Evolutionary conservation across 148 eudicot species (phyloP).

Genomic region (Simmondsia chinensis): DNA sequence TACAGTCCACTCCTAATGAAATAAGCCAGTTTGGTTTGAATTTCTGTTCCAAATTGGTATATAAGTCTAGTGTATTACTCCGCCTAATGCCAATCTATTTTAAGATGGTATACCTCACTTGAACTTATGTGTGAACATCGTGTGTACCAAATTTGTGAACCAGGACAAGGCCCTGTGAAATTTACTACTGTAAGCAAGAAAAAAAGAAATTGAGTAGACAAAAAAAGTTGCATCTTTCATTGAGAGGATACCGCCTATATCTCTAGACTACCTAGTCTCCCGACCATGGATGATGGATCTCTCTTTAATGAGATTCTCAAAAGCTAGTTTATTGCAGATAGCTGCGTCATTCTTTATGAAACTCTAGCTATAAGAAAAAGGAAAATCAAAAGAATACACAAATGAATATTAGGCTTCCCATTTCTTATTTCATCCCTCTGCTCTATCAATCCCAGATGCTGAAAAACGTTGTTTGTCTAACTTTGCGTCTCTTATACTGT

Average conservation of each 20-base stretch:
- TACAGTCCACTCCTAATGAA: no score
- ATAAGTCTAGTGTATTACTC: no score
- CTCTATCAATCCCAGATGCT: slow-evolving; percentile 9
- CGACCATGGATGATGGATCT: slow-evolving; percentile 1
- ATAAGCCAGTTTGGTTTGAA: no score
- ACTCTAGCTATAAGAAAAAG: slow-evolving; percentile 8
- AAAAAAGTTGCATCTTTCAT: slow-evolving; percentile 11
- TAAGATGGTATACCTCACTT: no score
- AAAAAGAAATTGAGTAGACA: not conserved
- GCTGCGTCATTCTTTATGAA: slow-evolving; percentile 13
- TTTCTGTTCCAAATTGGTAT: no score
- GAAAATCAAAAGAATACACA: slow-evolving; percentile 2
- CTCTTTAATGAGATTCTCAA: slow-evolving; percentile 7
- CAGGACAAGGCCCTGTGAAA: no score
- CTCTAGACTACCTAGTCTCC: slow-evolving; percentile 8
- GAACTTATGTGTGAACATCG: no score
- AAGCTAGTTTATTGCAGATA: slow-evolving; percentile 13
- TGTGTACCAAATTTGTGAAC: no score
- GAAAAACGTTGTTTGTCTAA: not conserved
- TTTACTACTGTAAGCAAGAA: not conserved
- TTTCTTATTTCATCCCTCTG: slow-evolving; percentile 10
- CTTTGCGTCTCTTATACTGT: slow-evolving; percentile 2
- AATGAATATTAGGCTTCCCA: slow-evolving; percentile 6
- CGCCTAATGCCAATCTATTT: no score
- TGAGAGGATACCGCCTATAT: slow-evolving; percentile 13